These are phyloP conservation scores for Lactarius quietus DNA, from an alignment of 768 basidiomycete species.

Conservation along the genomic window DNA sequence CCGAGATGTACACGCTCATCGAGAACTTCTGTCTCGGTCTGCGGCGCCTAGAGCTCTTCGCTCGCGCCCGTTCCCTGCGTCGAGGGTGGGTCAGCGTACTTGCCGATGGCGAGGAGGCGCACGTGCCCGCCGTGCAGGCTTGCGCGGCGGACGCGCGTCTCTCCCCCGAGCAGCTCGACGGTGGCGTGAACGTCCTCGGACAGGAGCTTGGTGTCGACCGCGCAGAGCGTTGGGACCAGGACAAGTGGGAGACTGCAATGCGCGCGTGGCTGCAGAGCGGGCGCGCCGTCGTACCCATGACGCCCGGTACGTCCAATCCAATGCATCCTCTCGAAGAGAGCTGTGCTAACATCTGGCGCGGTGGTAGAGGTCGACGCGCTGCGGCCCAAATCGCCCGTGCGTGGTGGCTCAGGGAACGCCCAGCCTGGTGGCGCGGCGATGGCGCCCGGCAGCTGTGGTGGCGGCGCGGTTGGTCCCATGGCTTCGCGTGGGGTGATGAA, in stretches of 20 bases:
- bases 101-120: conserved; percentile 57
- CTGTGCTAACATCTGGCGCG: too few relatives aligned
- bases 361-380: conserved; percentile 84
- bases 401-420: conserved; percentile 34
- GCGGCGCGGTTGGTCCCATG: conserved; percentile 14
- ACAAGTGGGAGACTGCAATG: conserved; percentile 61
- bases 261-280: conserved; percentile 46
- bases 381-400: conserved; percentile 80
- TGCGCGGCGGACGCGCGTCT: conserved; percentile 23
- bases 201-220: conserved; percentile 23
- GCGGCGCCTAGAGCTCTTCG: conserved; percentile 88
- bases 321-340: too few relatives aligned
- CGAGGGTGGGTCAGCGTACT: conserved; percentile 92
- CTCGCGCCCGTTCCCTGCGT: conserved; percentile 61
- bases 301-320: conserved; percentile 39
- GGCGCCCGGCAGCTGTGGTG: conserved; percentile 18
- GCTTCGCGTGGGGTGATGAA: conserved; percentile 20
- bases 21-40: conserved; percentile 97
- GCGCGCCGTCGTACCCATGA: conserved; percentile 59
- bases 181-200: conserved; percentile 32
- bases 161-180: conserved; percentile 36
- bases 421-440: conserved; percentile 17
- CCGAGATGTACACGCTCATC: conserved; percentile 92
- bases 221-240: conserved; percentile 55
- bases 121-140: conserved; percentile 38